Evolutionary conservation across 192 early-diverging fungal genomes (phyloP).

Genomic region (Martensiomyces pterosporus): DNA sequence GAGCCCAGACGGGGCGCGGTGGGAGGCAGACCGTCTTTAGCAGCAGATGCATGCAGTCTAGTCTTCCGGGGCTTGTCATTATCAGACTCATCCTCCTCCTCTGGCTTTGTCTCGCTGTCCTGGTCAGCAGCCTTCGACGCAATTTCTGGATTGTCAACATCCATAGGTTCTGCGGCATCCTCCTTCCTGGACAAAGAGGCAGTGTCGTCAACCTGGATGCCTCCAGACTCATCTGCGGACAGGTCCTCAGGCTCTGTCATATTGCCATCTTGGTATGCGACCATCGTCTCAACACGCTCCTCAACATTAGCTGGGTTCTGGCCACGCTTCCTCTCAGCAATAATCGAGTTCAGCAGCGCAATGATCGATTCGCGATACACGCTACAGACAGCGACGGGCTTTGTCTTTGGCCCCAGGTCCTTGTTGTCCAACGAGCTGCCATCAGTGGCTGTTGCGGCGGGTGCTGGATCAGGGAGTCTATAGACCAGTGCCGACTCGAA

Average conservation of each 20-base stretch:
- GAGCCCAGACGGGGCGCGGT: not conserved
- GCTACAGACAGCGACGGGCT: constrained; percentile 12
- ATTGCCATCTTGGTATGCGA: constrained; percentile 10
- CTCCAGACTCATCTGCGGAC: not conserved
- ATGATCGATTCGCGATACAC: constrained; percentile 33
- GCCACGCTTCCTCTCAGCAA: constrained; percentile 17
- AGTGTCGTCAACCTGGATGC: not conserved
- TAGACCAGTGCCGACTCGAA: constrained; percentile 66
- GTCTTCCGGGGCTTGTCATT: too few species aligned
- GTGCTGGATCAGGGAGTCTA: constrained; percentile 22
- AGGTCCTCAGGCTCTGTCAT: not conserved
- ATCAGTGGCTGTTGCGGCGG: constrained; percentile 1
- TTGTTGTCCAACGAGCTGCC: too few species aligned
- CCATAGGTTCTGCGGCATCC: not conserved
- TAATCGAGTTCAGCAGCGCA: constrained; percentile 44
- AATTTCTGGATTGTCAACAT: not conserved
- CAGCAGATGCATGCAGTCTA: too few species aligned
- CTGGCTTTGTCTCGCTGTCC: too few species aligned
- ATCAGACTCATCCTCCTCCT: too few species aligned
- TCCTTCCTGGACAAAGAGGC: too few species aligned
- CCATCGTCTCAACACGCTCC: constrained; percentile 26
- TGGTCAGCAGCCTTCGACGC: too few species aligned
- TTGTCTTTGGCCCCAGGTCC: too few species aligned
- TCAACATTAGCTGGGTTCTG: constrained; percentile 8
- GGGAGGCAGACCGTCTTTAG: too few species aligned